Evolutionary conservation across 768 basidiomycete species (phyloP).

Genomic region (Leccinellum albellum): DNA sequence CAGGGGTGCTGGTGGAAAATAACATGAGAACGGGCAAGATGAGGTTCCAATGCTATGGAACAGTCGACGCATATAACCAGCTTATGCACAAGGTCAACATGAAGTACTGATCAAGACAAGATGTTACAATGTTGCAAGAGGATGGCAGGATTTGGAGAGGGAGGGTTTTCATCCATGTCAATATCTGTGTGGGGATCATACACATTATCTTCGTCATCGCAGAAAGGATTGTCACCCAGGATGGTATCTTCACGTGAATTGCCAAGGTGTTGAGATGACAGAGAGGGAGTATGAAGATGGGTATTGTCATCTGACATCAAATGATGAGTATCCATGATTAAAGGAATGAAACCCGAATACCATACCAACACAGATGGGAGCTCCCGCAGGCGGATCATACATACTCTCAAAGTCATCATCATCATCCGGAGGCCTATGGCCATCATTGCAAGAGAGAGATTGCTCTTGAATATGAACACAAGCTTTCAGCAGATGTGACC

Average conservation of each 20-base stretch:
- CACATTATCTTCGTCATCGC: no score
- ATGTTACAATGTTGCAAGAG: no score
- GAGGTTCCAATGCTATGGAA: no score
- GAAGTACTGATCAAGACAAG: no score
- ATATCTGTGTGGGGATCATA: neutral
- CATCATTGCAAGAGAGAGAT: neutral
- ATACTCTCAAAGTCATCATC: neutral
- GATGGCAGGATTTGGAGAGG: neutral
- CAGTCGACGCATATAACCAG: no score
- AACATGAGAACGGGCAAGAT: no score
- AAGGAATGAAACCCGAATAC: neutral
- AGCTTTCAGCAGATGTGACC: neutral
- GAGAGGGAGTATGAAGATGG: neutral
- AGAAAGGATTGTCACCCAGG: no score
- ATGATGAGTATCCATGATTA: neutral
- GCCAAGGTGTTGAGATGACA: neutral
- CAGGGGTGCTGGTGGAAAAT: no score
- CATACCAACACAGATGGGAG: neutral
- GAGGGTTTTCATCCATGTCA: neutral
- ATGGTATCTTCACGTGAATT: neutral
- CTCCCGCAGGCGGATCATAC: neutral
- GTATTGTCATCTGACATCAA: neutral
- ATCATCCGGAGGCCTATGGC: neutral
- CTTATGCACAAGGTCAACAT: no score
- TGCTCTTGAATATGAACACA: neutral